Evolutionary conservation across 2,329 filamentous ascomycete species (phyloP), one percentile per base, ranked within the genome.

Genomic region (Hirsutella rhossiliensis): DNA sequence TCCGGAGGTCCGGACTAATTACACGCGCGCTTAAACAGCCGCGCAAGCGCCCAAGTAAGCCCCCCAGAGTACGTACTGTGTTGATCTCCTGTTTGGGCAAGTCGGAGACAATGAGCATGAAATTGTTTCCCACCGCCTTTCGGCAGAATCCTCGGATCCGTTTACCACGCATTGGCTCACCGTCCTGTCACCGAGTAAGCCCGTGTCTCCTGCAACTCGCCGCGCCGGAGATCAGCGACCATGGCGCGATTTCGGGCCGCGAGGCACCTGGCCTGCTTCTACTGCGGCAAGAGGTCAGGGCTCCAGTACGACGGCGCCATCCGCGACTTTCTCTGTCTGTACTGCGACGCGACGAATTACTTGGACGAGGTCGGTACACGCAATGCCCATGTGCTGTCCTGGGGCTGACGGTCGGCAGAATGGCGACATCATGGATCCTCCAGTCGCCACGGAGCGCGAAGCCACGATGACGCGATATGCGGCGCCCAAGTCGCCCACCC

Each of bases 371-470:
- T 92, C 19, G 48, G 9, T n/a, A 34, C 31, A 11, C 31, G 12
- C 31, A 7, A 12, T 32, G 31, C 31, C 31, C 2, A 3, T 17
- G 18, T 17, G 34, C 15, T 5, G 13, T 4, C 11, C 34, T 9
- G n/a, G 9, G 4, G 23, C 47, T 55, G 40, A 54, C 40, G 4
- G 1, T 12, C 11, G 3, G n/a, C 56, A 92, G 84, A 78, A 87
- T 60, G 90, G 90, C 56, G 80, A 94, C 42, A 92, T 97, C 51
- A 84, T 86, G 45, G 90, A 98, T 62, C 87, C 89, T 23, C 88
- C 87, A 3, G 71, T 80, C 20, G 65, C 73, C 18, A 76, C 76
- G 46, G 46, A 66, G 54, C 50, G 62, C 48, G 60, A 67, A 54
- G 59, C 67, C 44, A 58, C 63, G 48, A 56, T 60, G 34, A 57